Conservation (phyloP, 2,329 filamentous ascomycete species). For the Colletotrichum viniferum region DNA sequence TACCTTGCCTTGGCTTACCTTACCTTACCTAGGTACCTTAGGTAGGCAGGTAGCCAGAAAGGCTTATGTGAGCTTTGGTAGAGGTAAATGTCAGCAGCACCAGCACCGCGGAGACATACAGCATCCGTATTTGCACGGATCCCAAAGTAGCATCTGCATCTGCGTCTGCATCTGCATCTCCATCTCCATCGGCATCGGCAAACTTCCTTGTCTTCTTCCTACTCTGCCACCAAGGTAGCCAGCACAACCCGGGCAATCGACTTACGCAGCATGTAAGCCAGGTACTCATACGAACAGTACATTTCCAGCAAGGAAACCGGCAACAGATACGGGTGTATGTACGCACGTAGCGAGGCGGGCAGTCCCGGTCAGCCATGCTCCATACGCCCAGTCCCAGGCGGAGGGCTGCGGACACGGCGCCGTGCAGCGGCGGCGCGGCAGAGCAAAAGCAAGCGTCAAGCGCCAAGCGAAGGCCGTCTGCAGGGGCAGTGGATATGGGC, state of each 20-base stretch:
- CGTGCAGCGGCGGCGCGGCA: background rate
- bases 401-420: background rate
- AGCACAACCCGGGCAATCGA: background rate
- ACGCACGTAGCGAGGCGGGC: background rate
- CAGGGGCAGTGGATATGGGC: background rate
- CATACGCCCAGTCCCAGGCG: background rate
- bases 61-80: background rate
- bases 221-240: too few relatives aligned
- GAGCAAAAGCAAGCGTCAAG: conserved; percentile 1
- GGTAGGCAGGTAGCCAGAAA: background rate
- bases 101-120: background rate
- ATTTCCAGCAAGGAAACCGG: background rate
- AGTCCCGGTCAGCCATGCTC: background rate
- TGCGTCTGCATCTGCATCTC: background rate
- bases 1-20: too few relatives aligned
- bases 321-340: background rate
- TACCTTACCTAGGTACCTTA: too few relatives aligned
- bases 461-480: conserved; percentile 13
- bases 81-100: background rate
- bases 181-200: background rate
- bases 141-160: background rate
- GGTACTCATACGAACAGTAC: background rate
- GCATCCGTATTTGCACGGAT: background rate
- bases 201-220: background rate
- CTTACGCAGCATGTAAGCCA: background rate